Evolutionary conservation across 2,329 filamentous ascomycete species (phyloP), one percentile per base, ranked within the genome.

Genomic region (Zasmidium citrigriseum): DNA sequence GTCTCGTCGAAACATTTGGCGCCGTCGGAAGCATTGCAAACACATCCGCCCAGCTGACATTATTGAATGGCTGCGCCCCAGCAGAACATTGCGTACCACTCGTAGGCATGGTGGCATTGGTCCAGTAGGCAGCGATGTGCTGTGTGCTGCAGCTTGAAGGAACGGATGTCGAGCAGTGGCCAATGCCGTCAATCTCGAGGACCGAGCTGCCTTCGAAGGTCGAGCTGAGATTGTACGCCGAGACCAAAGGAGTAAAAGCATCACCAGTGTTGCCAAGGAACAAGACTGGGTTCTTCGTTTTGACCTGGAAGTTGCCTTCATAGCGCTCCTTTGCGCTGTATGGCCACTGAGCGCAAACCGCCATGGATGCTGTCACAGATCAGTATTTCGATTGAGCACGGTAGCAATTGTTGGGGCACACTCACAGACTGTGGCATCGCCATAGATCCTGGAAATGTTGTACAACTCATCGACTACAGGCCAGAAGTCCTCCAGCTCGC

Each of bases 251-350:
- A 1, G 75, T 78, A n/a, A 73, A 66, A 0, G 70, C 71, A 52
- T 80, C 77, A 24, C 67, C 67, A 0, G 70, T 72, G 57, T 76
- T 78, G 7, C 73, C 72, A 10, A 79, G 67, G 14, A 80, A 58
- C 1, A 80, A 64, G 1, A 78, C 50, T 0, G 74, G 71, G 16
- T 70, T 71, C 54, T 62, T 69, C 0, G 74, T 72, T 55, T 68
- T 70, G 45, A 69, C 70, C 10, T 54, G 48, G 49, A 77, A 76
- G 48, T 71, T 67, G 0, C 69, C 73, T 1, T 54, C 63, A 47
- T 74, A 76, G 16, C 68, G 65, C 61, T 77, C 76, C 47, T 72
- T 74, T 11, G 77, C 72, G 3, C 71, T 66, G 9, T 76, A 57
- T 21, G 62, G 67, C 77, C 77, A 80, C 59, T 73, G 72, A 1